phyloP scores from a whole-genome alignment of 257 asterid genomes.

The Solanum clarkiae region DNA sequence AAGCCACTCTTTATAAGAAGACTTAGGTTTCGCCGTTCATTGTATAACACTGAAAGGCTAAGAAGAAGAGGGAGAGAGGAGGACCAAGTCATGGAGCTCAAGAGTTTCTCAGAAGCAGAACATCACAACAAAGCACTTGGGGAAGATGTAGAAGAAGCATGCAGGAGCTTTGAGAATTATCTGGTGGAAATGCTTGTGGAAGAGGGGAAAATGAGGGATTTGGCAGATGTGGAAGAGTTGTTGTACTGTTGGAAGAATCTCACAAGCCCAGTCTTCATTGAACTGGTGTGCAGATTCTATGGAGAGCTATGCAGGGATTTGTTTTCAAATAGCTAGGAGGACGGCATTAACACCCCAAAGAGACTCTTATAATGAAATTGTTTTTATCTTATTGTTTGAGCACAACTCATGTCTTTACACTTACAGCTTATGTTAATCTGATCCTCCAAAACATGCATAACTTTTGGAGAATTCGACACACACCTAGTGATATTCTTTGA shows the following conservation, averaged over 20 bases:
- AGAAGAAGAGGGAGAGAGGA: constrained; percentile 11
- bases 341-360: neutral
- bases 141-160: constrained; percentile 41
- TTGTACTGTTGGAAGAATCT: constrained; percentile 62
- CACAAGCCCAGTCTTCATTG: constrained; percentile 38
- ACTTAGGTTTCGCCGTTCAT: constrained; percentile 6
- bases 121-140: constrained; percentile 26
- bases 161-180: constrained; percentile 64
- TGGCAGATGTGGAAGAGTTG: constrained; percentile 64
- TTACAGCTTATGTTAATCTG: neutral
- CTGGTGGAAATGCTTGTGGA: constrained; percentile 59
- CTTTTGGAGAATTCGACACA: neutral
- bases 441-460: neutral
- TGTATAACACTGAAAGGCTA: neutral
- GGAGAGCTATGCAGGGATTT: constrained; percentile 65
- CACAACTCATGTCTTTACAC: neutral
- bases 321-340: constrained; percentile 26
- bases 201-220: constrained; percentile 42
- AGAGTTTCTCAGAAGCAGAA: constrained; percentile 35
- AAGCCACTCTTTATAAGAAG: constrained; percentile 40
- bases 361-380: neutral
- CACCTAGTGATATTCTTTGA: neutral
- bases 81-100: constrained; percentile 32
- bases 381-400: neutral
- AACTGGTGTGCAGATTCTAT: constrained; percentile 58